Base-by-base conservation (phyloP, 805 yeast species). In the Candida quercuum region DNA sequence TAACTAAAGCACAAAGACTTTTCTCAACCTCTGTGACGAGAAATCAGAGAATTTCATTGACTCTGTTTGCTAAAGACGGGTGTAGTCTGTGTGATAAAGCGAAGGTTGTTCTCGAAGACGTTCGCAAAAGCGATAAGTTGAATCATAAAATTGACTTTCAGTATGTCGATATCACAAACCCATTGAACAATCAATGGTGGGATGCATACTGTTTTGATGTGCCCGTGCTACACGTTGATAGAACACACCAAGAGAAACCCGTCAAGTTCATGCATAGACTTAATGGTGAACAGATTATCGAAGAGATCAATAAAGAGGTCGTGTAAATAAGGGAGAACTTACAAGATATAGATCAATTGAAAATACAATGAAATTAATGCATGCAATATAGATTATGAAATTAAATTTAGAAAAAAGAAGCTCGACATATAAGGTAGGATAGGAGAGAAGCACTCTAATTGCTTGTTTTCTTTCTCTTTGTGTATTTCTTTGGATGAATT, bases 201-300 rank as follows among this genome's bases (percentile, higher is more conserved):
- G 85, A 81, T 36, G 66, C 69, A 42, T 84, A 83, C 47, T 76
- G 88, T 48, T 82, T 77, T 54, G 94, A 84, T 52, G 81, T 84
- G 6, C 94, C 94, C 0, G 94, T 84, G 0, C 52, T 84, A 29
- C 89, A 84, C 54, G 66, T 84, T 8, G 80, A 78, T 47, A 64
- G 78, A 40, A 61, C 53, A 1, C 57, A 54, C 6, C 71, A 69
- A 36, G 61, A 51, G 24, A 65, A 71, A 32, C 70, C 79, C 3
- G 68, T 71, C 5, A 78, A 76, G 49, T 76, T 78, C 52, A 81
- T 83, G 82, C 91, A 84, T 58, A 68, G 76, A 38, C 69, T 84
- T 39, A 63, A 77, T 38, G 68, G 70, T 32, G 72, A 71, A 5
- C 78, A 78, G 40, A 54, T 82, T 4, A 45, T 68, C 12, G 76